Conservation (phyloP, 345 rosid species). For the Populus euphratica region DNA sequence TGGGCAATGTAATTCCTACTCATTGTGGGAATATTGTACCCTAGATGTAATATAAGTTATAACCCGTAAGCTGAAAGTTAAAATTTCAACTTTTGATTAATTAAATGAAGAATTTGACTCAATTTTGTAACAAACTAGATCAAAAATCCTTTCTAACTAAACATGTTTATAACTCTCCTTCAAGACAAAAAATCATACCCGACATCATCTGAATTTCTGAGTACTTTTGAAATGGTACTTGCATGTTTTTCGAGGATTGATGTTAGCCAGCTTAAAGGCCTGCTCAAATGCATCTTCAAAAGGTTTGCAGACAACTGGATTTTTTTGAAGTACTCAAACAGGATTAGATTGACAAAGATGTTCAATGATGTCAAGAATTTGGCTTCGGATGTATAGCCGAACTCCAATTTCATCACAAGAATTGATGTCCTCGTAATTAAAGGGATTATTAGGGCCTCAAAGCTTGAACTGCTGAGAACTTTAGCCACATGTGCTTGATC, state of each 20-base stretch:
- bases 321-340: conserved; percentile 1
- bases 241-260: conserved; percentile 22
- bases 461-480: conserved; percentile 57
- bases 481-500: conserved; percentile 54
- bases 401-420: neutral
- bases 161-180: too few species aligned
- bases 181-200: neutral
- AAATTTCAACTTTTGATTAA: too few species aligned
- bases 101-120: too few species aligned
- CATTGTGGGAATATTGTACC: too few species aligned
- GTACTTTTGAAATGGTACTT: neutral
- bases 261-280: conserved; percentile 18
- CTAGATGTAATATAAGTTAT: too few species aligned
- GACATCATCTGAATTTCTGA: neutral
- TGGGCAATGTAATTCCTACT: too few species aligned
- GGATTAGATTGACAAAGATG: too few species aligned
- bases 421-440: neutral
- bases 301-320: conserved; percentile 22
- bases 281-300: conserved; percentile 14
- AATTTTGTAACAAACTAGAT: too few species aligned
- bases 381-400: neutral
- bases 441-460: conserved; percentile 68
- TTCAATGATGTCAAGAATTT: neutral
- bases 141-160: too few species aligned
- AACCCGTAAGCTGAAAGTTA: too few species aligned